Evolutionary conservation across 495 filamentous ascomycete species (phyloP).

Genomic region (Hypoxylon perforatum): DNA sequence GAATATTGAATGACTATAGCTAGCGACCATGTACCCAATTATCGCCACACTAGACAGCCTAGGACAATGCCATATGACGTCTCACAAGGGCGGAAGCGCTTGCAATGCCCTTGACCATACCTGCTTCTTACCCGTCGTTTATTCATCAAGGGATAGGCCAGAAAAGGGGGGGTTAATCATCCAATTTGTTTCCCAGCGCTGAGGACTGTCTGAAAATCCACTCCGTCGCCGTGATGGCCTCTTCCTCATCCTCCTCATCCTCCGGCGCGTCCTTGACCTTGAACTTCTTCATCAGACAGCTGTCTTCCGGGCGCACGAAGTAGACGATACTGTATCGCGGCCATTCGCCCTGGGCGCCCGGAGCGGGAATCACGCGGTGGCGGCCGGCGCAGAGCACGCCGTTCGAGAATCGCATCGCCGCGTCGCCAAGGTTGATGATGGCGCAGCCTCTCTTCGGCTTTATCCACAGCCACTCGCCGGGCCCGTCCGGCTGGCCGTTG

Average conservation of each 20-base stretch:
- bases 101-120: no score
- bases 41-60: no score
- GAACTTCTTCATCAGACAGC: slow-evolving; percentile 60
- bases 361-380: slow-evolving; percentile 69
- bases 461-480: slow-evolving; percentile 69
- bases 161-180: slow-evolving; percentile 1
- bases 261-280: slow-evolving; percentile 48
- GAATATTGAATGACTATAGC: no score
- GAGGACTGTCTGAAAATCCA: slow-evolving; percentile 32
- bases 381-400: slow-evolving; percentile 70
- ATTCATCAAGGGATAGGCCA: no score
- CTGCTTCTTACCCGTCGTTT: no score
- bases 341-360: slow-evolving; percentile 62
- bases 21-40: no score
- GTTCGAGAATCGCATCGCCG: slow-evolving; percentile 71
- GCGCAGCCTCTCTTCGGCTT: slow-evolving; percentile 66
- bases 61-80: no score
- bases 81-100: no score
- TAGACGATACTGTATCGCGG: slow-evolving; percentile 71
- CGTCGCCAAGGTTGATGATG: slow-evolving; percentile 75
- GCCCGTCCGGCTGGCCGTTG: slow-evolving; percentile 39
- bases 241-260: slow-evolving; percentile 35
- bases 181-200: slow-evolving; percentile 28
- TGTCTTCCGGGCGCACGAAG: slow-evolving; percentile 69
- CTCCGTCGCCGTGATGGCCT: slow-evolving; percentile 36